Evolutionary conservation across 108 stramenopile species (phyloP).

Genomic region (Cyclotella cryptica): DNA sequence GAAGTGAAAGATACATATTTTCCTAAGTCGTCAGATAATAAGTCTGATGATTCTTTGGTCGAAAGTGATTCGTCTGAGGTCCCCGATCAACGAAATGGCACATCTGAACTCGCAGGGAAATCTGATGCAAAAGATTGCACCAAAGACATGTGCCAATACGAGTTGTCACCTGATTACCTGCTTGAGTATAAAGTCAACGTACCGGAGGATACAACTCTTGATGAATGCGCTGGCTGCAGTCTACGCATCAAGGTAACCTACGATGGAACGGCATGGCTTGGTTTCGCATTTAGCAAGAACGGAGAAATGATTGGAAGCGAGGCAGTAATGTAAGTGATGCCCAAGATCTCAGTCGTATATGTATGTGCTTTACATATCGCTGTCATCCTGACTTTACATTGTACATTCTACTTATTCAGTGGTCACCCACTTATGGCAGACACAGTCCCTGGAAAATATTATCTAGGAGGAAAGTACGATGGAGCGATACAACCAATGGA

Average conservation of each 20-base stretch:
- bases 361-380: too few relatives aligned
- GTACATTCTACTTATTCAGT: neutral
- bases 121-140: conserved; percentile 6
- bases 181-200: conserved; percentile 18
- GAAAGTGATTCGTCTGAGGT: too few relatives aligned
- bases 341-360: neutral
- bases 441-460: conserved; percentile 48
- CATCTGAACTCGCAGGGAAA: too few relatives aligned
- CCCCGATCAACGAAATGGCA: too few relatives aligned
- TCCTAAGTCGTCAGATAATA: neutral
- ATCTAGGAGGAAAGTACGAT: conserved; percentile 18
- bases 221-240: conserved; percentile 18
- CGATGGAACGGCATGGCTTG: conserved; percentile 51
- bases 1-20: neutral
- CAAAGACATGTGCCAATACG: conserved; percentile 6
- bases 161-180: conserved; percentile 8
- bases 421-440: conserved; percentile 4
- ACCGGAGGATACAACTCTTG: conserved; percentile 1
- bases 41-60: too few relatives aligned
- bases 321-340: conserved; percentile 52
- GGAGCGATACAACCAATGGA: conserved; percentile 45
- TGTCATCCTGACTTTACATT: neutral
- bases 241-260: conserved; percentile 18
- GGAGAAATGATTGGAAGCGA: conserved; percentile 57
- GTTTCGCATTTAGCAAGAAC: conserved; percentile 45